Percentiles rank a stretch among this genome's conserved stretches.
These are phyloP conservation scores for Tremella yokohamensis DNA, from an alignment of 768 basidiomycete genomes.

Conservation along the genomic window DNA sequence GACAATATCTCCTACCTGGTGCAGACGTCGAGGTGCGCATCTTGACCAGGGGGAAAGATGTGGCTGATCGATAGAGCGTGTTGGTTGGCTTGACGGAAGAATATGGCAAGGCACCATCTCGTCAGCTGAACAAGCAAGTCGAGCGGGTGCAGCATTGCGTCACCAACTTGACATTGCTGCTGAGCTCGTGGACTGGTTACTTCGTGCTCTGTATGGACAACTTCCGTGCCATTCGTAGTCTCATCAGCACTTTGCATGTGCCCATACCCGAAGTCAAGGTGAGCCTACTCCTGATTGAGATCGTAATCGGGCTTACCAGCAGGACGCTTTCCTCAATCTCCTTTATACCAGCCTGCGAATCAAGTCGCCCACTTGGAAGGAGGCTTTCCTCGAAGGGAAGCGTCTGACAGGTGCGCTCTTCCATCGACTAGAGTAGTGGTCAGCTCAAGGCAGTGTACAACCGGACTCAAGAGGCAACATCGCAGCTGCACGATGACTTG, in stretches of 20 bases:
- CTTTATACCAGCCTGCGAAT: constrained; percentile 91
- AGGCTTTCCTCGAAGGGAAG: constrained; percentile 83
- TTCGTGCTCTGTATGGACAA: constrained; percentile 92
- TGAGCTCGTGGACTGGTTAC: constrained; percentile 89
- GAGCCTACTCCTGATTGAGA: constrained; percentile 36
- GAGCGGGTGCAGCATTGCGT: constrained; percentile 76
- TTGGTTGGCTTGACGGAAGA: constrained; percentile 87
- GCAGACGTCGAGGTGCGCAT: constrained; percentile 75
- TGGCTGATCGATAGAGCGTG: constrained; percentile 61
- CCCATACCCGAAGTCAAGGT: constrained; percentile 84
- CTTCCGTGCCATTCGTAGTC: constrained; percentile 74
- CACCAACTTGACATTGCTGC: constrained; percentile 72
- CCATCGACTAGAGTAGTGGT: neutral
- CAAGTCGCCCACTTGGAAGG: constrained; percentile 86
- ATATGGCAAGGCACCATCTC: constrained; percentile 65
- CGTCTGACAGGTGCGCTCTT: constrained; percentile 72
- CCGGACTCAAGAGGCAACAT: constrained; percentile 29
- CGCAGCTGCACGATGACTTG: constrained; percentile 18
- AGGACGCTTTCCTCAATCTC: constrained; percentile 93
- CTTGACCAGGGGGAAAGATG: neutral
- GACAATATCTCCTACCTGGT: constrained; percentile 72
- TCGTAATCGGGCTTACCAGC: neutral
- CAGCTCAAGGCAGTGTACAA: constrained; percentile 36
- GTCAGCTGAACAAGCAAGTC: constrained; percentile 59
- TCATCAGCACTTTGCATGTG: constrained; percentile 80